Percentiles rank a stretch among this genome's conserved stretches.
Conservation (phyloP, 192 early-diverging fungal species). For the Phlyctochytrium planicorne region DNA sequence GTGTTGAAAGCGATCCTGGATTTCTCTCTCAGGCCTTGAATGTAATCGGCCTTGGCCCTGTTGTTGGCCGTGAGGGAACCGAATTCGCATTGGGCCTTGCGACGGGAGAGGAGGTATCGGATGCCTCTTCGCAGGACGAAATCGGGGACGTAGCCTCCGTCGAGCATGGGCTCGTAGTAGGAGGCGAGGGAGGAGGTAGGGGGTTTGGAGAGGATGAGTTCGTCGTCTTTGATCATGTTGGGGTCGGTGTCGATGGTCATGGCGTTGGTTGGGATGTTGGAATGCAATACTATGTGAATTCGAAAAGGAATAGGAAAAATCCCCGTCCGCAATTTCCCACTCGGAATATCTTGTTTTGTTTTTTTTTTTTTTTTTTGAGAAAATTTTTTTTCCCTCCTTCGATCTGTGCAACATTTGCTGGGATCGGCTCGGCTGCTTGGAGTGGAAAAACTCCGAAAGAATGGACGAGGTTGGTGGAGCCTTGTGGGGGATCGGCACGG, state of each 20-base stretch:
- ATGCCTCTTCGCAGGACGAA: constrained; percentile 48
- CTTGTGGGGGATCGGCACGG: no score
- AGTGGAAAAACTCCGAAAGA: no score
- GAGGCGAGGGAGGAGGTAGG: constrained; percentile 6
- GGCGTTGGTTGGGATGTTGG: no score
- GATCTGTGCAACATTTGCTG: no score
- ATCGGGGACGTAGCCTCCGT: constrained; percentile 40
- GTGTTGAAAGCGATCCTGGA: constrained; percentile 55
- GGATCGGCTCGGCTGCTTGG: no score
- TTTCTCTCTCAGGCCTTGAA: constrained; percentile 32
- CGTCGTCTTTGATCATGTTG: background rate
- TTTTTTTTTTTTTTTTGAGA: no score
- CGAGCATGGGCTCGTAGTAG: constrained; percentile 12
- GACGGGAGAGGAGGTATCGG: constrained; percentile 35
- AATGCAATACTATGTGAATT: no score
- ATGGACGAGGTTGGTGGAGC: no score
- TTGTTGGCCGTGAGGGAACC: constrained; percentile 11
- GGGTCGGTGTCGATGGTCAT: no score
- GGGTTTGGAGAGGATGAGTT: background rate
- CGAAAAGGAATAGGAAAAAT: constrained; percentile 4
- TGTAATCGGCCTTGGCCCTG: constrained; percentile 39
- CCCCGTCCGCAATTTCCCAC: background rate
- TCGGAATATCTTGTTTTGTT: no score
- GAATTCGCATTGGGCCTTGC: constrained; percentile 17
- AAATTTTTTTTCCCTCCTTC: no score